phyloP scores from a whole-genome alignment of 352 stramenopile species.

The Halophytophthora polymorphica region DNA sequence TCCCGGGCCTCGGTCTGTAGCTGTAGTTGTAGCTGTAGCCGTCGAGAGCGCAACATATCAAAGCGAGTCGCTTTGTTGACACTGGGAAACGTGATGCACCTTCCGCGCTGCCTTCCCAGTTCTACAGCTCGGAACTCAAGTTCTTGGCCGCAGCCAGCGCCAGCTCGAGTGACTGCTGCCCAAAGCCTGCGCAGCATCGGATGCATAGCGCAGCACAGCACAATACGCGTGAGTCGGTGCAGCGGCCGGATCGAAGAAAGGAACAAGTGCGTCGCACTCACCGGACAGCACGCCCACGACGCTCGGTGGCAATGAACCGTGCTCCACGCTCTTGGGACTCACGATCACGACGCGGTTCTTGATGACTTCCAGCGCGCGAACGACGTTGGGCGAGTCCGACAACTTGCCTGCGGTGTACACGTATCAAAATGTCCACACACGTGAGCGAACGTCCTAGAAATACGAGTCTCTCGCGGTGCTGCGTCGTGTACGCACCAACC shows the following conservation, averaged over 20 bases:
- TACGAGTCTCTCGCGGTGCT: too few species aligned
- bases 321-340: constrained; percentile 27
- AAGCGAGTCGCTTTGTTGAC: too few species aligned
- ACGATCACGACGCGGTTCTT: constrained; percentile 30
- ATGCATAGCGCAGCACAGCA: background rate
- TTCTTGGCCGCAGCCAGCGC: constrained; percentile 14
- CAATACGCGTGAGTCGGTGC: background rate
- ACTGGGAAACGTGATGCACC: too few species aligned
- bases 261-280: constrained; percentile 3
- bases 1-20: too few species aligned
- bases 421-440: too few species aligned
- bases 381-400: constrained; percentile 27
- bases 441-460: background rate
- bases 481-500: constrained; percentile 29
- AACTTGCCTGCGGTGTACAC: constrained; percentile 19
- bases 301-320: constrained; percentile 26
- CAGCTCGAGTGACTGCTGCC: constrained; percentile 14
- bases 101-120: too few species aligned
- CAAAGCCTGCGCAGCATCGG: constrained; percentile 7
- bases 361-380: constrained; percentile 29
- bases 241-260: too few species aligned
- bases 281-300: constrained; percentile 37
- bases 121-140: constrained; percentile 4
- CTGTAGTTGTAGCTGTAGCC: too few species aligned
- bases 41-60: too few species aligned